A percentile compares a stretch with the other conserved stretches of the same genome.
Evolutionary conservation across 352 stramenopile genomes (phyloP).

Genomic region (Phytophthora vignae): DNA sequence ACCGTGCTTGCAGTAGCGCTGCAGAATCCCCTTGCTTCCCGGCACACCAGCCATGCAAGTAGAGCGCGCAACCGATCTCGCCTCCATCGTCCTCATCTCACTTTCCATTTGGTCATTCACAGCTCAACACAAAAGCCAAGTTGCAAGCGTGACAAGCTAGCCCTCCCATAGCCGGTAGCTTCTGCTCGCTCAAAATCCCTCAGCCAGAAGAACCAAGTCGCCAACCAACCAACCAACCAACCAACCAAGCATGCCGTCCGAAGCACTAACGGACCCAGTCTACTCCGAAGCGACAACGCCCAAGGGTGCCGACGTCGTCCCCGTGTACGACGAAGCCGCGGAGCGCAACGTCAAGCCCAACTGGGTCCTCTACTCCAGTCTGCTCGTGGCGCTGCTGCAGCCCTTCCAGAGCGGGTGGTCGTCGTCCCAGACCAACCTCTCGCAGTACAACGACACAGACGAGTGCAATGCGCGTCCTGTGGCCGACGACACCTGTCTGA

Average conservation of each 20-base stretch:
- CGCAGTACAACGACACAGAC: constrained; percentile 51
- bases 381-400: constrained; percentile 47
- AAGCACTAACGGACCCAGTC: constrained; percentile 16
- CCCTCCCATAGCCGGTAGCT: background rate
- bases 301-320: constrained; percentile 11
- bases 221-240: constrained; percentile 9
- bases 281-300: constrained; percentile 18
- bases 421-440: too few species aligned
- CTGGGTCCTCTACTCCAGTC: constrained; percentile 28
- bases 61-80: background rate
- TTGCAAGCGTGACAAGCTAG: background rate
- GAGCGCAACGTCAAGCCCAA: constrained; percentile 23
- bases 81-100: background rate
- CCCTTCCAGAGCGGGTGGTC: constrained; percentile 66
- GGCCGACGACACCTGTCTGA: constrained; percentile 15
- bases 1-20: background rate
- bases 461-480: constrained; percentile 42
- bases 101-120: constrained; percentile 16
- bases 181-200: background rate
- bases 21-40: background rate
- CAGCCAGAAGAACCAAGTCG: constrained; percentile 3
- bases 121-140: background rate
- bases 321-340: constrained; percentile 16
- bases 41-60: background rate
- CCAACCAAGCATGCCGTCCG: constrained; percentile 7